Base-by-base conservation (phyloP, 345 rosid species). In the Viola odorata region DNA sequence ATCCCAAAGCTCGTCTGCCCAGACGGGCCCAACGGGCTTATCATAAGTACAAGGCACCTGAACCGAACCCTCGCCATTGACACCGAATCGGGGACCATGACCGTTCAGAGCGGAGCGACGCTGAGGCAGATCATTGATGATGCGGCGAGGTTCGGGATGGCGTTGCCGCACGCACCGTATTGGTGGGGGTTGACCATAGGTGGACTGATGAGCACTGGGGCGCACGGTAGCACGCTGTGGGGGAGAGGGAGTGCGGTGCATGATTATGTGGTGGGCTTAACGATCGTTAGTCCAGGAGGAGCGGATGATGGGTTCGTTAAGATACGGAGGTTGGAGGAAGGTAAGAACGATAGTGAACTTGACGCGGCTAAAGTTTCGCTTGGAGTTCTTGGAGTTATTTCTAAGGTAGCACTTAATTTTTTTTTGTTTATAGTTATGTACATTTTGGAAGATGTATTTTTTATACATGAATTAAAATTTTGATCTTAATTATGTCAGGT, bases 101-200 rank as follows among this genome's bases (percentile, higher is more conserved):
- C 74, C 0, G 85, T 91, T 53, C 84, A 88, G 73, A 81, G 89
- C 38, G 96, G 97, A 0, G 75, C 79, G 12, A 80, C 89, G 41
- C 73, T 85, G 59, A 74, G 81, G 64, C 77, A 85, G 73, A 57
- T 91, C 6, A 85, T 91, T 3, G 37, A 71, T 4, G 91, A 74
- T 58, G 89, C 87, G 0, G 89, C 87, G 44, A 70, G 75, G 58
- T 80, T 66, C 1, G 86, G 89, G 53, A 64, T 87, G 9, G 97
- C 96, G 0, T 75, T 91, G 63, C 89, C 97, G 0, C 77, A 91
- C 59, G 49, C 85, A 12, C 96, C 97, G 6, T 91, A 91, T 57
- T 91, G 97, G 97, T 90, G 92, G 91, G 97, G 97, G 7, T 32
- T 87, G 37, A 90, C 96, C 10, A 67, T 87, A 0, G 97, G 97